A percentile compares a stretch with the other conserved stretches of the same genome.
phyloP scores from a whole-genome alignment of 2,329 filamentous ascomycete genomes.

The Emergomyces orientalis region DNA sequence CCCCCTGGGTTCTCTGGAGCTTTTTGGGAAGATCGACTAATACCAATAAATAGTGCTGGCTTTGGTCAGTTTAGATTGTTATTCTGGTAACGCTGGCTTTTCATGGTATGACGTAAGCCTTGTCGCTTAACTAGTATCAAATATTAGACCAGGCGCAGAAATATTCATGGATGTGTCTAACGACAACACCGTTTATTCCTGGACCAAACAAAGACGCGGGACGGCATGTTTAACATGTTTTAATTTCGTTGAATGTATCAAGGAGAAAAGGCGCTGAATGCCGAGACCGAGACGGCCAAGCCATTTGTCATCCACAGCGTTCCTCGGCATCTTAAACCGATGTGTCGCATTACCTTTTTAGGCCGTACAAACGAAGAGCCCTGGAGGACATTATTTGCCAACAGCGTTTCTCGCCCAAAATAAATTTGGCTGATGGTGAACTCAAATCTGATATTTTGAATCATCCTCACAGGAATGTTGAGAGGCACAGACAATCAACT shows the following conservation, averaged over 20 bases:
- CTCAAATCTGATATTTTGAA: not conserved
- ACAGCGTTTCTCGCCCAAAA: not conserved
- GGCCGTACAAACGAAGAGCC: no score
- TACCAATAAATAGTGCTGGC: no score
- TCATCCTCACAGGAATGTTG: not conserved
- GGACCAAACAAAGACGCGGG: not conserved
- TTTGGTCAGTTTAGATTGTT: not conserved
- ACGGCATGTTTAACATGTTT: no score
- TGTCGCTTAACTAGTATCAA: no score
- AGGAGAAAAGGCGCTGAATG: not conserved
- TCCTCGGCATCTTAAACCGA: no score
- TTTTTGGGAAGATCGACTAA: not conserved
- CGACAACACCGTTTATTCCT: no score
- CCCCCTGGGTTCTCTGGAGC: no score
- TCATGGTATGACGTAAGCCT: no score
- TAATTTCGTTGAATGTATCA: no score
- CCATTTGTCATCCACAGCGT: not conserved
- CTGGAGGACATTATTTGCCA: not conserved
- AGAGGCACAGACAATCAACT: not conserved
- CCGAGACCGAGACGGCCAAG: not conserved
- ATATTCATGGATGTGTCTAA: no score
- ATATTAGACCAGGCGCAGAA: no score
- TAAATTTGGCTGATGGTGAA: not conserved
- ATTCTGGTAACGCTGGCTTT: no score
- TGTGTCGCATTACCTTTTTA: not conserved